Base-by-base conservation (phyloP, 2,329 filamentous ascomycete species). In the Pezicula neosporulosa region DNA sequence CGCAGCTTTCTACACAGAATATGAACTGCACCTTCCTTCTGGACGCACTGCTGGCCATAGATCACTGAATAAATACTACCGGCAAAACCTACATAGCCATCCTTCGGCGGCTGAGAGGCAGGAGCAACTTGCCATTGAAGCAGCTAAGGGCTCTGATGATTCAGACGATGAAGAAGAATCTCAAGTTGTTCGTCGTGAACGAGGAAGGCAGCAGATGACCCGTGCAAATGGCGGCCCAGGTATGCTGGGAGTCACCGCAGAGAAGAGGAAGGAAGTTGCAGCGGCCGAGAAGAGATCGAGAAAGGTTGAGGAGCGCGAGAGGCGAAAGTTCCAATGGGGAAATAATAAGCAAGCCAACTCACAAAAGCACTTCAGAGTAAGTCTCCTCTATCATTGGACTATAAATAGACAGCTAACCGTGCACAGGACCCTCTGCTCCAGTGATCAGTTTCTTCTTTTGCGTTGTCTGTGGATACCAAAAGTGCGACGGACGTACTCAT, bases 41-140 rank as follows among this genome's bases (percentile, higher is more conserved):
- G 94, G 94, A 48, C 87, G 89, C 55, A 88, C 89, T 7, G 91
- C 95, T 36, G 94, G 94, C 37, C 94, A 99, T 68, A 84, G 94
- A 44, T 94, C 90, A 7, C 73, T 96, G 49, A 87, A 89, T 65
- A 85, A 82, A 60, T 97, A 97, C 72, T 99, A 85, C 74, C 86
- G 90, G 53, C 94, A 99, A 73, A 97, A 97, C 71, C 77, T 99
- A 41, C 85, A 87, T 70, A 89, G 83, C 68, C 87, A 96, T 68
- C 91, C 91, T 2, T 85, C 88, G 2, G 74, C 85, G 0, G 87
- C 88, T 52, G 91, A 96, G 71, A 86, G 89, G 49, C 77, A 82
- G 51, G 80, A 86, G 60, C 84, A 83, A 60, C 76, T 86, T 53
- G 78, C 83, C 5, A 80, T 89, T 52, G 80, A 86, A 55, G 71